Conservation (phyloP, 83 land plant genomes). For the Diphasiastrum complanatum region DNA sequence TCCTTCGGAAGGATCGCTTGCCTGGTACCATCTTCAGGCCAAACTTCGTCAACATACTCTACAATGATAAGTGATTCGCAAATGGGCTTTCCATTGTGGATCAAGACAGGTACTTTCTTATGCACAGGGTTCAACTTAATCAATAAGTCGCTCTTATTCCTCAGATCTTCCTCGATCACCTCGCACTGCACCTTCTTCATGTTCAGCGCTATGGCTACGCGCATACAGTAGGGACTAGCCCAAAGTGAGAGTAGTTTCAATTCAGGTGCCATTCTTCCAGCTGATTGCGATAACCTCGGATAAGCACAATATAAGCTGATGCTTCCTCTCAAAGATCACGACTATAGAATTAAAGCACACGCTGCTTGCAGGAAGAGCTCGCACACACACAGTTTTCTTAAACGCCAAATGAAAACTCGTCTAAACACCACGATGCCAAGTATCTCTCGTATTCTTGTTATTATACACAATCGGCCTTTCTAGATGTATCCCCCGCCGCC, state of each 20-base stretch:
- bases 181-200: conserved; percentile 35
- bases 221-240: conserved; percentile 30
- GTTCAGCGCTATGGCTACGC: conserved; percentile 28
- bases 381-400: too few relatives aligned
- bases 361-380: too few relatives aligned
- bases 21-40: conserved; percentile 24
- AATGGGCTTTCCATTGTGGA: conserved; percentile 31
- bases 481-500: too few relatives aligned
- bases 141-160: conserved; percentile 7
- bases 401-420: too few relatives aligned
- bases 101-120: conserved; percentile 36
- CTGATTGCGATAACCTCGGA: too few relatives aligned
- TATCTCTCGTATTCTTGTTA: too few relatives aligned
- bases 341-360: too few relatives aligned
- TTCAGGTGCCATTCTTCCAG: too few relatives aligned
- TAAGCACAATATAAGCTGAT: too few relatives aligned
- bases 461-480: too few relatives aligned
- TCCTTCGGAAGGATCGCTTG: conserved; percentile 23
- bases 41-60: conserved; percentile 37
- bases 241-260: conserved; percentile 22
- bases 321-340: too few relatives aligned
- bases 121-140: conserved; percentile 29
- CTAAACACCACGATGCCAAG: too few relatives aligned
- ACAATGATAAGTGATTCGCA: conserved; percentile 39
- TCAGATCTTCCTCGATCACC: conserved; percentile 24